These are phyloP conservation scores for Pythium folliculosum DNA, from an alignment of 352 stramenopile species.

Conservation along the genomic window DNA sequence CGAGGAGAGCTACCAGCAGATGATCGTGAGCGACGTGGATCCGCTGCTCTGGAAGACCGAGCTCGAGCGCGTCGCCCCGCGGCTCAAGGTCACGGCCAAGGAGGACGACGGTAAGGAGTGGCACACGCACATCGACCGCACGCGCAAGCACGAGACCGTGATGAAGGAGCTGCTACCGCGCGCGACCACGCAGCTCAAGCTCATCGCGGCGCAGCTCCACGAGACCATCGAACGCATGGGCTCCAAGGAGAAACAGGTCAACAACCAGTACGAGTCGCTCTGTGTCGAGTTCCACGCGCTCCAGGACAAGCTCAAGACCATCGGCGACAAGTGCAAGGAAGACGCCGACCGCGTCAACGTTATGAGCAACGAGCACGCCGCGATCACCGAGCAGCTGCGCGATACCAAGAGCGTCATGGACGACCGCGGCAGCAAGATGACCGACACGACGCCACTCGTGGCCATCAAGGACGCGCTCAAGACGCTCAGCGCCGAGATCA, in stretches of 20 bases:
- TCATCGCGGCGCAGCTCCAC: constrained; percentile 55
- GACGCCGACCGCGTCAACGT: constrained; percentile 66
- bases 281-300: constrained; percentile 67
- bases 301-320: constrained; percentile 59
- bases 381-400: constrained; percentile 73
- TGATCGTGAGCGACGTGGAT: constrained; percentile 83
- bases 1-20: constrained; percentile 81
- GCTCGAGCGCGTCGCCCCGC: constrained; percentile 76
- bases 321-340: constrained; percentile 69
- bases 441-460: constrained; percentile 80
- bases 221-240: constrained; percentile 66
- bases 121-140: constrained; percentile 80
- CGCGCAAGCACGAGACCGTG: constrained; percentile 67
- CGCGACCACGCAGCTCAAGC: constrained; percentile 59
- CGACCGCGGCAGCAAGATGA: constrained; percentile 84
- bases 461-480: constrained; percentile 86
- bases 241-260: constrained; percentile 77
- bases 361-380: constrained; percentile 76
- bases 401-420: constrained; percentile 81
- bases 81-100: constrained; percentile 62
- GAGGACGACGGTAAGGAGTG: constrained; percentile 75
- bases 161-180: constrained; percentile 60
- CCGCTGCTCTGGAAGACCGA: constrained; percentile 84
- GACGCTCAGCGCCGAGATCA: constrained; percentile 72
- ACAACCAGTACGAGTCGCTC: constrained; percentile 79